Conservation (phyloP, 805 yeast species). For the Naumovozyma castellii region DNA sequence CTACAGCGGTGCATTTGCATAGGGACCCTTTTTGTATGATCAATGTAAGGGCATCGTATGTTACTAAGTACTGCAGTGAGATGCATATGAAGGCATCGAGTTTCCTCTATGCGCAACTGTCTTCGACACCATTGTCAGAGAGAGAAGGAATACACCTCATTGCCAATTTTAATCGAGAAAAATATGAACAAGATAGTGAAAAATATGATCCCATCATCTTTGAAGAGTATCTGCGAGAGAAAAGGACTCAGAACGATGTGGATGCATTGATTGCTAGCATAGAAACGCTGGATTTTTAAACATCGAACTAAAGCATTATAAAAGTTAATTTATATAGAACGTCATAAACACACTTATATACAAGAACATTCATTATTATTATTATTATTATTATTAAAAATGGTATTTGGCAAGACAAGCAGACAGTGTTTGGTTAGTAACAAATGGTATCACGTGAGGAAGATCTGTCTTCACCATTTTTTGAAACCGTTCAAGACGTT, state of each 20-base stretch:
- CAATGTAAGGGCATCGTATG: conserved; percentile 10
- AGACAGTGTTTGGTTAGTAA: conserved; percentile 10
- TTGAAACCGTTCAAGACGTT: conserved; percentile 16
- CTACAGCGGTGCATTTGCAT: background rate
- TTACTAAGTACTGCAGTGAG: conserved; percentile 51
- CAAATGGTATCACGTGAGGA: conserved; percentile 16
- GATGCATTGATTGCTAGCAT: conserved; percentile 8
- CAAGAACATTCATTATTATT: too few relatives aligned
- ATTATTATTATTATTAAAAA: too few relatives aligned
- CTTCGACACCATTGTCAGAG: conserved; percentile 62
- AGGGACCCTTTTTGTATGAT: conserved; percentile 21
- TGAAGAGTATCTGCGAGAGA: conserved; percentile 20
- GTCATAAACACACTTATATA: too few relatives aligned
- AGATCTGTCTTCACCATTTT: conserved; percentile 13
- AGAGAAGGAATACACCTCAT: conserved; percentile 42
- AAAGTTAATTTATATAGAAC: too few relatives aligned
- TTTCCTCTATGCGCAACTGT: conserved; percentile 62
- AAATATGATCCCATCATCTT: conserved; percentile 25
- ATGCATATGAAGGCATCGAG: conserved; percentile 73
- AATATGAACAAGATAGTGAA: conserved; percentile 4
- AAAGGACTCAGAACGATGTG: conserved; percentile 18
- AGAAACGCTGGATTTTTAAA: background rate
- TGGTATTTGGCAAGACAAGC: conserved; percentile 10
- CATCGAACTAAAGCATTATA: background rate
- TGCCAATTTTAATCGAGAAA: conserved; percentile 5